Conservation (phyloP, 1,284 basidiomycete genomes). For the Irpex sp. region DNA sequence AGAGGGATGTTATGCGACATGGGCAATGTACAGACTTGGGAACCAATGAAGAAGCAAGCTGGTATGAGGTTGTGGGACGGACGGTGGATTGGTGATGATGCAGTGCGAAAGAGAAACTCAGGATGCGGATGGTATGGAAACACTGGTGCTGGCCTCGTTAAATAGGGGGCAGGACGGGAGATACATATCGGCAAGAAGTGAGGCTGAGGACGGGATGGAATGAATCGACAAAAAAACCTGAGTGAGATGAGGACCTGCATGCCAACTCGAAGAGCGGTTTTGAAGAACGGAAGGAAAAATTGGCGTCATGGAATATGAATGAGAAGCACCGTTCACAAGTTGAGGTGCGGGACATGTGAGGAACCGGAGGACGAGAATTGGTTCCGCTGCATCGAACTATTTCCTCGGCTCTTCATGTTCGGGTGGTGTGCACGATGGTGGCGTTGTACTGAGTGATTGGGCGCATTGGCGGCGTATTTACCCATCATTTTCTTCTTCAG, state of each 20-base stretch:
- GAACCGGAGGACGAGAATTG: slow-evolving; percentile 33
- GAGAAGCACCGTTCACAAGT: slow-evolving; percentile 16
- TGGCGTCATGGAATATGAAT: background rate
- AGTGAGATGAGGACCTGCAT: background rate
- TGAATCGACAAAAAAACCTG: background rate
- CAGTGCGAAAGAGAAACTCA: too few species aligned
- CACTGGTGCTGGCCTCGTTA: background rate
- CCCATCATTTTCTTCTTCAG: slow-evolving; percentile 52
- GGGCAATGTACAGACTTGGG: background rate
- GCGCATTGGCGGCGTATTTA: slow-evolving; percentile 34
- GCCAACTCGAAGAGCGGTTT: background rate
- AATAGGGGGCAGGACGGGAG: slow-evolving; percentile 2
- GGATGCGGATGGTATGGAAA: background rate
- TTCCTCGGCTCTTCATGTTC: slow-evolving; percentile 61
- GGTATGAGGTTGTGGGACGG: background rate
- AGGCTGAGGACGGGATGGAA: background rate
- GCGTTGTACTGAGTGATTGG: slow-evolving; percentile 36
- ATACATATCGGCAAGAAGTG: slow-evolving; percentile 1
- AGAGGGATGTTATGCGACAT: background rate
- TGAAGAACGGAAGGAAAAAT: background rate
- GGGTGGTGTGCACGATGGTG: slow-evolving; percentile 61
- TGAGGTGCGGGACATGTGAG: slow-evolving; percentile 24
- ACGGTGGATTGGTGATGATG: background rate
- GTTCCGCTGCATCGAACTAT: slow-evolving; percentile 57
- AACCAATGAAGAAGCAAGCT: background rate